These are phyloP conservation scores for Oryza meyeriana DNA, from an alignment of 176 grass and related monocot species.

Conservation along the genomic window DNA sequence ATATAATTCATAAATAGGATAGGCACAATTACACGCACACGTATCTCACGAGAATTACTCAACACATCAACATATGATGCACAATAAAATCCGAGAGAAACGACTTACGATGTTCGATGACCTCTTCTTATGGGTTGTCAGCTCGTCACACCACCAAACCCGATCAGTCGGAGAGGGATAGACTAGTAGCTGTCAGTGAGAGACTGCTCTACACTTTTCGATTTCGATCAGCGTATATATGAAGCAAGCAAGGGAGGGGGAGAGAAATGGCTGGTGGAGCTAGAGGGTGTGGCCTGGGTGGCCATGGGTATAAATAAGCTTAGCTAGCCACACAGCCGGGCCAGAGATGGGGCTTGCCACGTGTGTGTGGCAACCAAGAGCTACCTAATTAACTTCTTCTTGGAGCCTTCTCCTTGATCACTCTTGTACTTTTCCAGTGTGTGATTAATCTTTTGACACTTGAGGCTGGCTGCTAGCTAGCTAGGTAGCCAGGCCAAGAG, in stretches of 20 bases:
- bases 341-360: not conserved
- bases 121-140: not conserved
- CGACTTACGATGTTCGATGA: not conserved
- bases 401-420: constrained; percentile 13
- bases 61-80: not conserved
- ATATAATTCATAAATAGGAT: not conserved
- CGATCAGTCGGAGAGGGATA: not conserved
- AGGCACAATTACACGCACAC: not conserved
- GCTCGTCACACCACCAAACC: not conserved
- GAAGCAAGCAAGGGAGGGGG: not conserved
- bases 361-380: not conserved
- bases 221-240: not conserved
- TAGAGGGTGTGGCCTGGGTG: not conserved
- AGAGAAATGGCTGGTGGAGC: not conserved
- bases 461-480: not conserved
- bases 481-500: not conserved
- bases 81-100: not conserved
- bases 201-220: not conserved
- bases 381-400: not conserved
- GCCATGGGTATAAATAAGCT: constrained; percentile 1
- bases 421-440: constrained; percentile 6
- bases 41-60: not conserved
- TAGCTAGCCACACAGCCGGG: not conserved
- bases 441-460: constrained; percentile 2
- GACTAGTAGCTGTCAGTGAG: not conserved